Evolutionary conservation across 805 yeast species (phyloP), one percentile per base, ranked within the genome.

Genomic region (Sugiyamaella mastotermitis): DNA sequence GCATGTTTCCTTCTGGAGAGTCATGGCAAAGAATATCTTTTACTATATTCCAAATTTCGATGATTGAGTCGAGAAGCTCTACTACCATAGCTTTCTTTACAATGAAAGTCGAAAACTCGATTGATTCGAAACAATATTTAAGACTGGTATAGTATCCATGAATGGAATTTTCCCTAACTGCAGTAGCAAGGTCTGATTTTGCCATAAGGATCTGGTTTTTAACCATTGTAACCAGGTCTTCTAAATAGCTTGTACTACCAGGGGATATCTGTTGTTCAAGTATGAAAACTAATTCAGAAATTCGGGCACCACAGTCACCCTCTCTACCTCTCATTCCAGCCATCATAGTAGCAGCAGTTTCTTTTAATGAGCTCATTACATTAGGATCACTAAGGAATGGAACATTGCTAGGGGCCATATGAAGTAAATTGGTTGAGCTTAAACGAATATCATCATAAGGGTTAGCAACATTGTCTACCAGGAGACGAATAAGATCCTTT

Each of bases 281-380:
- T 3, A 64, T 58, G 40, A 68, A 51, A 14, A 80, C 43, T 51
- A 78, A 69, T 50, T 73, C 75, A 20, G 82, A 61, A 11, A 79
- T 63, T 27, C 78, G 71, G 0, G 95, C 87, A 6, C 88, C 95
- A 17, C 84, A 80, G 42, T 87, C 96, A 31, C 83, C 79, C 41
- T 69, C 75, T 38, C 87, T 75, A 26, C 80, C 76, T 57, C 62
- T 55, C 60, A 63, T 36, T 39, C 63, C 52, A 41, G 58, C 8
- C 60, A 65, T 35, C 48, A 62, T 19, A 24, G 21, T 6, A 40
- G 43, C 8, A 51, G 50, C 42, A 26, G 43, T 24, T 31, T 51
- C 46, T 13, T 61, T 52, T 10, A 62, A 47, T 7, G 25, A 33
- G 17, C 56, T 50, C 7, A 62, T 34, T 7, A 50, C 51, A 3